Evolutionary conservation across 257 asterid species (phyloP).

Genomic region (Solanum corneliomulleri): DNA sequence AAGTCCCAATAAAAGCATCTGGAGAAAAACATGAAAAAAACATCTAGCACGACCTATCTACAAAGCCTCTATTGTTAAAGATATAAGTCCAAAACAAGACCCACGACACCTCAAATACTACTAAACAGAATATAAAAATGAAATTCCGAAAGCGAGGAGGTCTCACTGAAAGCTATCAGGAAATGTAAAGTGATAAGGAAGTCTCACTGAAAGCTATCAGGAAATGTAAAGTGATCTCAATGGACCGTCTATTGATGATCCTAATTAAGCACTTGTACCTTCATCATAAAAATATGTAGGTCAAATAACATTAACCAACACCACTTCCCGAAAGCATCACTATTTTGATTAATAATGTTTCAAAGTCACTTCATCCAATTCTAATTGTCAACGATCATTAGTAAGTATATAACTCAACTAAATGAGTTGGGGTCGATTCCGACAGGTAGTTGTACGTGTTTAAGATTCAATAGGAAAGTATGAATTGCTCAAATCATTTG

Average conservation of each 20-base stretch:
- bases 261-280: background rate
- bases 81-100: background rate
- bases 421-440: too few species aligned
- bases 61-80: background rate
- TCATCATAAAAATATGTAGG: background rate
- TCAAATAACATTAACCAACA: background rate
- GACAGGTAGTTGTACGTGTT: too few species aligned
- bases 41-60: background rate
- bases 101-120: background rate
- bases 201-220: background rate
- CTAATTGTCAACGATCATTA: too few species aligned
- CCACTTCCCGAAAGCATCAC: too few species aligned
- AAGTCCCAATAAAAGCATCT: background rate
- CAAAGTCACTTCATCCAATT: too few species aligned
- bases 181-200: background rate
- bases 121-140: background rate
- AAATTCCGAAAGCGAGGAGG: background rate
- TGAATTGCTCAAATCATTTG: too few species aligned
- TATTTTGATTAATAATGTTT: too few species aligned
- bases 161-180: background rate
- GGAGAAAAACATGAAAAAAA: background rate
- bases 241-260: too few species aligned
- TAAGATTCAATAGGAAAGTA: too few species aligned
- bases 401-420: too few species aligned
- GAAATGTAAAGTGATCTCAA: background rate